These are phyloP conservation scores for Tetrahymena malaccensis DNA, from an alignment of 73 alveolate genomes.

Conservation along the genomic window DNA sequence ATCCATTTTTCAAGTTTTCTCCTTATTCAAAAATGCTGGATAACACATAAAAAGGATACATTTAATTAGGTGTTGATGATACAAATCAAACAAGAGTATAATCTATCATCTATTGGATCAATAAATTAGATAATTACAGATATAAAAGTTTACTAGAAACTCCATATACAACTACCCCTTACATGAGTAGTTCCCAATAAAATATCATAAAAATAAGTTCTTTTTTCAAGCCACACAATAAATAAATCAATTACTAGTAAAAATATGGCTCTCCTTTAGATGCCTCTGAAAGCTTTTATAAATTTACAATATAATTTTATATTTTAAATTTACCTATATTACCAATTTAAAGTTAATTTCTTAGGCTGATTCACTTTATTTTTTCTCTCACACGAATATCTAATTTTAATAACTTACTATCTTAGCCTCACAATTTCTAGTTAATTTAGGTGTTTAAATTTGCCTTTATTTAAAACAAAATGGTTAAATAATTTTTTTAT, in stretches of 20 bases:
- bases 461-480: not conserved
- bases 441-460: not conserved
- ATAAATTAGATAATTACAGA: not conserved
- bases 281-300: not conserved
- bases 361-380: not conserved
- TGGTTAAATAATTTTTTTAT: not conserved
- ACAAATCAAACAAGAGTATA: not conserved
- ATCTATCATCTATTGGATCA: not conserved
- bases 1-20: not conserved
- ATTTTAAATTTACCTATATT: not conserved
- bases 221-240: too few species aligned
- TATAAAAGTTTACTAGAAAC: not conserved
- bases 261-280: not conserved
- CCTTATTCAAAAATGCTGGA: not conserved
- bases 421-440: not conserved
- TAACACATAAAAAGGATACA: not conserved
- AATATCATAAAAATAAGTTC: not conserved
- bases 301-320: not conserved
- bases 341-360: not conserved
- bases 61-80: not conserved
- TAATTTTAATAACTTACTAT: not conserved
- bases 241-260: too few species aligned
- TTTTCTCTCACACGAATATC: not conserved
- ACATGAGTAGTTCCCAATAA: not conserved
- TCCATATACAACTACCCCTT: not conserved